Conservation (phyloP, 1,284 basidiomycete genomes). For the Cerioporus squamosus region DNA sequence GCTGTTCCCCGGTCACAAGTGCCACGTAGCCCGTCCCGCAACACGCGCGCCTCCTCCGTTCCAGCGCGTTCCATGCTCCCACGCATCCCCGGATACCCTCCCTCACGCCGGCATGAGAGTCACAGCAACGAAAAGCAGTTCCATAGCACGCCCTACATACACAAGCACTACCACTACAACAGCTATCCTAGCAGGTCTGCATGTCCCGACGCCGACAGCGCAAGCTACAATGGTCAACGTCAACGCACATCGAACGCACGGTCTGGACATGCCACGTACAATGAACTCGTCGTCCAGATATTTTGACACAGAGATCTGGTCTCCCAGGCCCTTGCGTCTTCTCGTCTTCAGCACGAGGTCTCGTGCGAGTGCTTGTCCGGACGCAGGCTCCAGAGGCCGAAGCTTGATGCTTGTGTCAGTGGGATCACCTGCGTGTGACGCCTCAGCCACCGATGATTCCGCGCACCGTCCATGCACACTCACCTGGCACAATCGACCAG, state of each 20-base stretch:
- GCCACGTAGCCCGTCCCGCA: slow-evolving; percentile 50
- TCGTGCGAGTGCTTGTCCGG: slow-evolving; percentile 88
- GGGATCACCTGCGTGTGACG: slow-evolving; percentile 75
- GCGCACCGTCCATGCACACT: slow-evolving; percentile 22
- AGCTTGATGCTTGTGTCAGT: slow-evolving; percentile 96
- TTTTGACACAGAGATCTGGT: slow-evolving; percentile 93
- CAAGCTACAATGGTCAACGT: slow-evolving; percentile 55
- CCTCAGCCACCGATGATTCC: slow-evolving; percentile 13
- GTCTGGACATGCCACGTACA: slow-evolving; percentile 50
- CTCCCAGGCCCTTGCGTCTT: slow-evolving; percentile 92
- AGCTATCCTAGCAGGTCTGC: slow-evolving; percentile 80
- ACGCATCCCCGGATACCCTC: slow-evolving; percentile 19
- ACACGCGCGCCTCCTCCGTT: slow-evolving; percentile 18
- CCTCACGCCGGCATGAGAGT: too few species aligned
- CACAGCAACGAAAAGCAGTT: slow-evolving; percentile 3
- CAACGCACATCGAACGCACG: slow-evolving; percentile 19
- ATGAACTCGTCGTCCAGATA: slow-evolving; percentile 95
- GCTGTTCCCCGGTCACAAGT: slow-evolving; percentile 29
- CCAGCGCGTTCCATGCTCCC: slow-evolving; percentile 37
- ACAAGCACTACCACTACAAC: slow-evolving; percentile 22
- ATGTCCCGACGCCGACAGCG: slow-evolving; percentile 89
- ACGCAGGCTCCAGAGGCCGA: slow-evolving; percentile 95
- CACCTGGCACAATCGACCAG: slow-evolving; percentile 97
- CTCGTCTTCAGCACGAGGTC: slow-evolving; percentile 97
- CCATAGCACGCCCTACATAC: slow-evolving; percentile 25